Evolutionary conservation across 2,329 filamentous ascomycete genomes (phyloP).

Genomic region (Teratosphaeria nubilosa): DNA sequence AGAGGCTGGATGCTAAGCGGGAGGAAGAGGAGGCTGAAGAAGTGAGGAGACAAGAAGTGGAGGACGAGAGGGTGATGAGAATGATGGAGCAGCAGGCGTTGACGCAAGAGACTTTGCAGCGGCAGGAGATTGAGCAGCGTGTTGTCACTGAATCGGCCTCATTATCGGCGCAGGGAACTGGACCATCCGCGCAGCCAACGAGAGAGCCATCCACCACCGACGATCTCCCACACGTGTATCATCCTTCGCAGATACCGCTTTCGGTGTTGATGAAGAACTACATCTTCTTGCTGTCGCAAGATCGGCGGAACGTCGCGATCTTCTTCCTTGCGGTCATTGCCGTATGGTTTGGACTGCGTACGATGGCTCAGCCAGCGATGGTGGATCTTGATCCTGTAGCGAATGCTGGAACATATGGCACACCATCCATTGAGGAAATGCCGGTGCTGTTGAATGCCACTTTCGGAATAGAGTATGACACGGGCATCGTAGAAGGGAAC

Average conservation of each 20-base stretch:
- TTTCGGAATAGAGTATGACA: neutral
- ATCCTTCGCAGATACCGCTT: conserved; percentile 39
- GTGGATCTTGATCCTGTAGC: neutral
- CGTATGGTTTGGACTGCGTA: conserved; percentile 1
- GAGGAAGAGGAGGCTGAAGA: conserved; percentile 31
- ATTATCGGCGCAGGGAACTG: neutral
- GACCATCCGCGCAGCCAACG: neutral
- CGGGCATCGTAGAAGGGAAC: neutral
- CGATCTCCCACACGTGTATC: conserved; percentile 23
- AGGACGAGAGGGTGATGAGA: conserved; percentile 13
- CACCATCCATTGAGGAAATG: neutral
- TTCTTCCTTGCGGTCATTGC: conserved; percentile 28
- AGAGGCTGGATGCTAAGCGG: conserved; percentile 46
- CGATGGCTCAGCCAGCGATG: neutral
- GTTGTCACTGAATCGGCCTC: neutral
- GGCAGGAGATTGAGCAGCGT: neutral
- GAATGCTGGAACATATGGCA: neutral
- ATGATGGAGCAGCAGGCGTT: conserved; percentile 16
- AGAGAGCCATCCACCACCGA: neutral
- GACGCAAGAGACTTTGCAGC: conserved; percentile 3
- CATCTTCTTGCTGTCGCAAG: conserved; percentile 40
- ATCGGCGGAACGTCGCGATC: conserved; percentile 45
- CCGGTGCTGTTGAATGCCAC: neutral
- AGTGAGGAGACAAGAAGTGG: conserved; percentile 25
- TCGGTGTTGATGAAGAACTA: conserved; percentile 45